Evolutionary conservation across 2,329 filamentous ascomycete species (phyloP).

Genomic region (Arachnopeziza araneosa): DNA sequence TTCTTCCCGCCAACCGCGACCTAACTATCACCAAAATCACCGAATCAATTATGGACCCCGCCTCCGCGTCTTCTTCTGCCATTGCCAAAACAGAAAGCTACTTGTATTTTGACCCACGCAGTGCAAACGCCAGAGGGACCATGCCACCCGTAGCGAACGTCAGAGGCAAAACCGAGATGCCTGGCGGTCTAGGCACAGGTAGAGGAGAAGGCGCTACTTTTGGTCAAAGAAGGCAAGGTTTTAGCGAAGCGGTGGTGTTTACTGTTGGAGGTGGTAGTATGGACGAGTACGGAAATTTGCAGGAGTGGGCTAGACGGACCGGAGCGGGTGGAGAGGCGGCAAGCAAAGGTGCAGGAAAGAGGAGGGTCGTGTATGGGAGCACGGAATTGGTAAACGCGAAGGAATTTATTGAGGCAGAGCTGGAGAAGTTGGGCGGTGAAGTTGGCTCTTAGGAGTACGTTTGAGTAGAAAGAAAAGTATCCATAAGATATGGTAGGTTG

Average conservation of each 20-base stretch:
- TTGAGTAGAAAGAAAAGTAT: background rate
- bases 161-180: slow-evolving; percentile 39
- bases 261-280: slow-evolving; percentile 94
- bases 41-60: slow-evolving; percentile 95
- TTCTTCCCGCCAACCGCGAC: slow-evolving; percentile 92
- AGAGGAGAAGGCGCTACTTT: slow-evolving; percentile 76
- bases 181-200: slow-evolving; percentile 38
- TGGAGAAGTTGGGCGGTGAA: slow-evolving; percentile 58
- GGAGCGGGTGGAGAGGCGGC: slow-evolving; percentile 39
- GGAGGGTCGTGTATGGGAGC: slow-evolving; percentile 88
- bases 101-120: slow-evolving; percentile 93
- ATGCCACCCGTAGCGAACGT: slow-evolving; percentile 73
- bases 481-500: no score
- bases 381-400: slow-evolving; percentile 72
- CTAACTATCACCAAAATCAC: slow-evolving; percentile 96
- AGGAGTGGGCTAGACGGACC: slow-evolving; percentile 88
- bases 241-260: slow-evolving; percentile 88
- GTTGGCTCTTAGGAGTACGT: background rate
- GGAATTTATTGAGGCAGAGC: slow-evolving; percentile 59
- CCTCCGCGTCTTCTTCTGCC: slow-evolving; percentile 80
- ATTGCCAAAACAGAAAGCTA: slow-evolving; percentile 96
- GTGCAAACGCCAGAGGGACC: slow-evolving; percentile 85
- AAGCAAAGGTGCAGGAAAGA: slow-evolving; percentile 56
- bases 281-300: slow-evolving; percentile 96
- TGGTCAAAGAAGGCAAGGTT: slow-evolving; percentile 83